Base-by-base conservation (phyloP, 2,329 filamentous ascomycete genomes). In the Fusarium oligoseptatum region DNA sequence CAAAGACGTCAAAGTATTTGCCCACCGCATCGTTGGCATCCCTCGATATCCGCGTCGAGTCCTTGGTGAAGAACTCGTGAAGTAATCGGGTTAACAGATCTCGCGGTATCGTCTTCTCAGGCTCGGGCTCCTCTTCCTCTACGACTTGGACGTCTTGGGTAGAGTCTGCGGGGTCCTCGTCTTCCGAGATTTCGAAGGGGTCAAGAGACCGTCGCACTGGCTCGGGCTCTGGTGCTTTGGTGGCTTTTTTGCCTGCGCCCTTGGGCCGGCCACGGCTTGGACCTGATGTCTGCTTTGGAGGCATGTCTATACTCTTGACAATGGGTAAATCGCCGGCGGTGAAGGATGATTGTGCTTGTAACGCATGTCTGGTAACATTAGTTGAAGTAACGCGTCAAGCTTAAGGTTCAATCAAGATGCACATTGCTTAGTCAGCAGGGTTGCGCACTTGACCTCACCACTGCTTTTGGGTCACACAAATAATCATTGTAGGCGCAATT, bases 1-100 rank as follows among this genome's bases (percentile, higher is more conserved):
- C 93, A 84, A 98, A 98, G 0, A 96, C 90, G 82, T 98, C 95
- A 83, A 98, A 89, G 81, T 98, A 98, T 84, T 93, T 95, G 15
- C 91, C 93, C 68, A 95, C 89, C 1, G 95, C 90, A 8, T 86
- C 88, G 81, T 95, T 94, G 5, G 95, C 95, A 79, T 95, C 93
- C 77, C 90, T 92, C 9, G 92, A 92, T 74, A 98, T 91, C 75
- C 92, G 88, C 27, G 93, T 95, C 66, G 89, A 88, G 58, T 93
- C 89, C 70, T 89, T 88, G 76, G 92, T 87, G 80, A 98, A 98
- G 80, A 93, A 91, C 77, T 95, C 91, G 80, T 97, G 92, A 37
- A 98, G 86, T 4, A 98, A 85, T 39, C 91, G 89, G 11, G 93
- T 93, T 45, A 98, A 84, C 1, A 98, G 87, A 50, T 94, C 91